Evolutionary conservation across 768 basidiomycete species (phyloP), one percentile per base, ranked within the genome.

Genomic region (Termitomyces sp.): DNA sequence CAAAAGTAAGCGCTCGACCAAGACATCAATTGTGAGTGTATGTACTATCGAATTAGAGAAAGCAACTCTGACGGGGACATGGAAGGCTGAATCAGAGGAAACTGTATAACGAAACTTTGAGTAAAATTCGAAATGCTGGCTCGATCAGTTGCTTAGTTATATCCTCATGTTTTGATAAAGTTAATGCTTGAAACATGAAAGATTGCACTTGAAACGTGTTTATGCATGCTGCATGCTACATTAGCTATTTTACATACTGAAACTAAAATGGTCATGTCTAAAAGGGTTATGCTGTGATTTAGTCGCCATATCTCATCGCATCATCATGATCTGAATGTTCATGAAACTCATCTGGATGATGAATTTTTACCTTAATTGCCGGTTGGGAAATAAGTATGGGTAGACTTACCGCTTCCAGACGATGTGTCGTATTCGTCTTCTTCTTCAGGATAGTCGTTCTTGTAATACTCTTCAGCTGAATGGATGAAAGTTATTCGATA

Each of bases 361-460:
- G 33, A 37, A 59, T n/a, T n/a, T n/a, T n/a, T n/a, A n/a, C n/a
- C 48, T 31, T 52, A 51, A 16, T 44, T 41, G 13, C 13, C 3
- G 28, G 16, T 24, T 22, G 24, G 37, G 57, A 60, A 36, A 24
- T 39, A 42, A 54, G 36, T 57, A 46, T 28, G 52, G 26, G 46
- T 3, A 31, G 44, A 65, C 63, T 29, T 61, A 75, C 75, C 77
- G 65, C 74, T 77, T 42, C 70, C 72, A 33, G 75, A 46, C 69
- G 72, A 66, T 10, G 73, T 72, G 26, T 52, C 51, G 26, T 76
- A 72, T 39, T 85, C 83, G 50, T 86, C 90, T 28, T 85, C 83
- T 49, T 86, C 90, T 28, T 90, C 88, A 5, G 90, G 90, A 62
- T 92, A 92, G 66, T 92, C 90, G 58, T 92, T 92, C 64, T 82